A percentile compares a stretch with the other conserved stretches of the same genome.
phyloP scores from a whole-genome alignment of 2,329 filamentous ascomycete species.

The Cadophora luteo-olivacea region DNA sequence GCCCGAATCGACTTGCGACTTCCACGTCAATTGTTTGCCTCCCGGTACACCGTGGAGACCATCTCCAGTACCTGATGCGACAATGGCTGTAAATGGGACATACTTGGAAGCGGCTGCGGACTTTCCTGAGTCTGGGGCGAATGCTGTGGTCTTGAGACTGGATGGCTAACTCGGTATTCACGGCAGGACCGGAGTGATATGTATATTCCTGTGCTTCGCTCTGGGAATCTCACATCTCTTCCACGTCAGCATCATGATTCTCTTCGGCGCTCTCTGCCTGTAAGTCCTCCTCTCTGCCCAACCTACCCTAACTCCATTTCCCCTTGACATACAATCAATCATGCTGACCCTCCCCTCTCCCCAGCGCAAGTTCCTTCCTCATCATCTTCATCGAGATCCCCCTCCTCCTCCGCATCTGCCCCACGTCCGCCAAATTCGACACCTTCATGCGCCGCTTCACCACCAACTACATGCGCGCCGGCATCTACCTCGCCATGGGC shows the following conservation, averaged over 20 bases:
- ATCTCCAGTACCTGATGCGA: neutral
- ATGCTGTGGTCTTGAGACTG: neutral
- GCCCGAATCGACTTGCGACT: neutral
- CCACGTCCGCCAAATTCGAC: constrained; percentile 90
- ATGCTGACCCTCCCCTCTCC: constrained; percentile 21
- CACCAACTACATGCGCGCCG: constrained; percentile 96
- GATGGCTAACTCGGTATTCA: constrained; percentile 30
- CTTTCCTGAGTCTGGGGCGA: neutral
- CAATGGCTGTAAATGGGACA: neutral
- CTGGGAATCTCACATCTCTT: constrained; percentile 74
- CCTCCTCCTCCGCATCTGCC: constrained; percentile 95
- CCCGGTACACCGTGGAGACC: neutral
- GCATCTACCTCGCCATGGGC: constrained; percentile 82
- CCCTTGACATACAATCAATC: too few species aligned
- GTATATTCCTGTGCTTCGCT: constrained; percentile 74
- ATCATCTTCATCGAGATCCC: constrained; percentile 91
- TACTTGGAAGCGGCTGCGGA: neutral
- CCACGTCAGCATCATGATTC: constrained; percentile 53
- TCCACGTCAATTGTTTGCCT: constrained; percentile 1
- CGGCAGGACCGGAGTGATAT: constrained; percentile 70
- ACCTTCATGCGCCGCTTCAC: constrained; percentile 87
- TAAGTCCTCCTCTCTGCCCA: constrained; percentile 53
- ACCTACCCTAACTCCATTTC: too few species aligned
- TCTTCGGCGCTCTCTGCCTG: constrained; percentile 58
- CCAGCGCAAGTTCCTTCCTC: constrained; percentile 71